Base-by-base conservation (phyloP, 208 protist species). In the Trypanosoma lewisi region DNA sequence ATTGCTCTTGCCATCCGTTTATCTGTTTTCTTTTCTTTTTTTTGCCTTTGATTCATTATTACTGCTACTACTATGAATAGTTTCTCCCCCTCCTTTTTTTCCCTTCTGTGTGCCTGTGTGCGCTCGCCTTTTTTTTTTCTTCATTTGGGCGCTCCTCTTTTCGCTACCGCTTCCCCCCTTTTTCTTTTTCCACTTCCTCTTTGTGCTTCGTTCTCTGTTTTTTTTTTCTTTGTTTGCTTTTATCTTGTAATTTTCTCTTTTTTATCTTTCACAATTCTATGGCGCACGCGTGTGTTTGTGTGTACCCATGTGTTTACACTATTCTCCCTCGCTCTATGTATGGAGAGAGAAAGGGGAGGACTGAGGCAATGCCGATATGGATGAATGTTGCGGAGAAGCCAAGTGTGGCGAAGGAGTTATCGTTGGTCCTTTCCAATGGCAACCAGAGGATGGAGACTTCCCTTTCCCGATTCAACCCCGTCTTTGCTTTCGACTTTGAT, bases 371-470 rank as follows among this genome's bases (percentile, higher is more conserved):
- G 86, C 57, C 72, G 17, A 79, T 67, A 62, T 94, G 96, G 81
- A 73, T 98, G 11, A 96, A 96, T 65, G 96, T 98, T 19, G 96
- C 94, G 9, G 96, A 98, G 75, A 98, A 98, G 74, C 96, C 96
- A n/a, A 96, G 83, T 44, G 90, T 98, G 21, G 96, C 96, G 21
- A 91, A 94, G 61, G 78, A 94, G 55, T 76, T 98, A 42, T 70
- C 92, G 19, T 61, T 63, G 28, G 82, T 94, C 21, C 84, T 98
- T 12, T 94, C 87, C 11, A 75, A 78, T 23, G 82, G 83, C 4
- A 39, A 34, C 44, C 60, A 67, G 36, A 78, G 78, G 58, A 87
- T 59, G 12, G 79, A 51, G 0, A 39, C 56, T 21, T 82, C 83
- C 12, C 47, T 75, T 25, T 91, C 85, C 9, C 80, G 77, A 59